Evolutionary conservation across 164 flowering plant genomes (phyloP).

Genomic region (Chloranthus sessilifolius): DNA sequence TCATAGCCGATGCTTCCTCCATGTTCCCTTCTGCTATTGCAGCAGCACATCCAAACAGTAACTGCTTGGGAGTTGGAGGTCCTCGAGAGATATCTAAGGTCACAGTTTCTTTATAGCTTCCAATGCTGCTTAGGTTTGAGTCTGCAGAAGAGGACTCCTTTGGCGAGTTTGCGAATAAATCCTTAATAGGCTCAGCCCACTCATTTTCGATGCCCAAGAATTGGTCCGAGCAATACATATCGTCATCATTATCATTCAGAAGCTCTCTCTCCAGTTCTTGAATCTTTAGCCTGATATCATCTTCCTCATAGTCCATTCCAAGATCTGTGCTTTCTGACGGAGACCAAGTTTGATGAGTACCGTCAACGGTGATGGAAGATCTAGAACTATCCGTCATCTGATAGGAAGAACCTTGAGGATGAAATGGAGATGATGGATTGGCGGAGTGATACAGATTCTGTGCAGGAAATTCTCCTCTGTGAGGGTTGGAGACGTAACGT

Average conservation of each 20-base stretch:
- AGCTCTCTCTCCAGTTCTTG: constrained; percentile 77
- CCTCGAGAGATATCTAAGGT: constrained; percentile 11
- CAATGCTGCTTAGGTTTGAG: constrained; percentile 58
- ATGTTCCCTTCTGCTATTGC: constrained; percentile 64
- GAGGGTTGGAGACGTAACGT: constrained; percentile 50
- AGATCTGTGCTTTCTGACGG: constrained; percentile 39
- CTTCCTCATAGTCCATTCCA: constrained; percentile 44
- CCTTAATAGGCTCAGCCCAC: constrained; percentile 43
- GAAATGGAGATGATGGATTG: constrained; percentile 23
- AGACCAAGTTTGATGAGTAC: constrained; percentile 13
- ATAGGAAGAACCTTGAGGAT: constrained; percentile 21
- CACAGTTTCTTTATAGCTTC: constrained; percentile 46
- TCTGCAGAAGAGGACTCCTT: constrained; percentile 70
- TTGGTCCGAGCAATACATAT: constrained; percentile 21
- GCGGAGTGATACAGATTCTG: constrained; percentile 25
- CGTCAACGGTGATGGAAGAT: constrained; percentile 13
- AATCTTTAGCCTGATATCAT: constrained; percentile 56
- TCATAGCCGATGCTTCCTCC: constrained; percentile 50
- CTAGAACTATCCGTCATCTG: constrained; percentile 19
- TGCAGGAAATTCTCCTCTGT: constrained; percentile 31
- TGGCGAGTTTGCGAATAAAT: constrained; percentile 50
- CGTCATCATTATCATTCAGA: constrained; percentile 49
- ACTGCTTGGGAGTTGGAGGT: constrained; percentile 43
- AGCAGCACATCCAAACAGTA: constrained; percentile 74
- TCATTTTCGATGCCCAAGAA: constrained; percentile 63